A percentile compares a stretch with the other conserved stretches of the same genome.
phyloP scores from a whole-genome alignment of 1,284 basidiomycete species.

The Ustilago loliicola region DNA sequence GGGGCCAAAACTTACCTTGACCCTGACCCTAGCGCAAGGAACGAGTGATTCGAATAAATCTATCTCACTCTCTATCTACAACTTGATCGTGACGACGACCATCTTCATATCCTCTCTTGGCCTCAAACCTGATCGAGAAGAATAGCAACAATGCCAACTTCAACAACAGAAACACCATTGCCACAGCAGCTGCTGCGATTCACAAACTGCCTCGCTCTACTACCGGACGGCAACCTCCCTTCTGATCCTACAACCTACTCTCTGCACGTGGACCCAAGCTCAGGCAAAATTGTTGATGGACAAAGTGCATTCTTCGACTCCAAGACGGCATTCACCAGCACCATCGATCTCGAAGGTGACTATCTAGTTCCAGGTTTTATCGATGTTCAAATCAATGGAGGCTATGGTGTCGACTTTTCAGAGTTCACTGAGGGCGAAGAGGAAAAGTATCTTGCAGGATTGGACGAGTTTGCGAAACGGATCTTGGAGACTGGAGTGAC shows the following conservation, averaged over 20 bases:
- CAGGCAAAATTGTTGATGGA: constrained; percentile 39
- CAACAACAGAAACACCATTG: constrained; percentile 5
- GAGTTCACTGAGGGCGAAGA: constrained; percentile 73
- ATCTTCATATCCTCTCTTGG: not conserved
- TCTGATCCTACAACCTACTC: constrained; percentile 31
- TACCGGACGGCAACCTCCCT: constrained; percentile 28
- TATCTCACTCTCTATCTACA: not conserved
- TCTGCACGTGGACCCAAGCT: constrained; percentile 27
- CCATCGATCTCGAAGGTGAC: constrained; percentile 44
- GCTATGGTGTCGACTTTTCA: constrained; percentile 89
- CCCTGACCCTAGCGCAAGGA: too few species aligned
- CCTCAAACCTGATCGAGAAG: not conserved
- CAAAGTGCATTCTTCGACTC: constrained; percentile 41
- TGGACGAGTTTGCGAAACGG: constrained; percentile 79
- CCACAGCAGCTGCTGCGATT: constrained; percentile 22
- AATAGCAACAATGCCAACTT: constrained; percentile 4
- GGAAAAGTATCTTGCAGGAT: constrained; percentile 71
- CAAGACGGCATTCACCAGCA: constrained; percentile 9
- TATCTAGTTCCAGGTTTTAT: constrained; percentile 79
- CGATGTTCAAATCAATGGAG: constrained; percentile 87
- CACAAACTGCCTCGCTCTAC: constrained; percentile 45
- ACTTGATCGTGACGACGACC: not conserved
- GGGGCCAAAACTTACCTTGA: too few species aligned
- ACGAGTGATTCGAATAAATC: constrained; percentile 10
- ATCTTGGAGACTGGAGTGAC: constrained; percentile 90